Conservation (phyloP, 768 basidiomycete genomes). For the Suillus subluteus region DNA sequence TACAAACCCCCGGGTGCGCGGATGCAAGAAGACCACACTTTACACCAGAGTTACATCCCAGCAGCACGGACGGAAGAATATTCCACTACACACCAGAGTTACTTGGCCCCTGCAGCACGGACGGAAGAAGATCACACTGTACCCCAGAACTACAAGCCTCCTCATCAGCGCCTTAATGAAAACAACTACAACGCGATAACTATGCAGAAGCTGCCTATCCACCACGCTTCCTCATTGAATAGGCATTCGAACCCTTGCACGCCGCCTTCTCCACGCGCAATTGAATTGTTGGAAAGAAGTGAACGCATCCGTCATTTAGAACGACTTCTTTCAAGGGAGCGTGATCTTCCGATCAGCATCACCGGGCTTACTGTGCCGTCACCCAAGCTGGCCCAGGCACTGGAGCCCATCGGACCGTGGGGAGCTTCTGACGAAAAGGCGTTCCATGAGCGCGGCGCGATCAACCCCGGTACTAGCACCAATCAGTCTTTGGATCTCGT, state of each 20-base stretch:
- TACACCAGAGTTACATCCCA: not conserved
- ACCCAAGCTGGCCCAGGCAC: no score
- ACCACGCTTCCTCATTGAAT: not conserved
- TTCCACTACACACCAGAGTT: not conserved
- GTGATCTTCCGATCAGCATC: not conserved
- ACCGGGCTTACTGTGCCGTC: not conserved
- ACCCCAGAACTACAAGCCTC: not conserved
- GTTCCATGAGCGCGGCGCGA: constrained; percentile 1
- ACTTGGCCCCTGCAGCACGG: not conserved
- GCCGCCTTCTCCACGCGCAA: not conserved
- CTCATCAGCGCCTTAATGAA: constrained; percentile 1
- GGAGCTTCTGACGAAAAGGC: constrained; percentile 3
- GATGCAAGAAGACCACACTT: not conserved
- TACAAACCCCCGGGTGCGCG: not conserved
- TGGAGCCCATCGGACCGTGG: constrained; percentile 8
- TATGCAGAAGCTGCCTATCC: not conserved
- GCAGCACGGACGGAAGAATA: not conserved
- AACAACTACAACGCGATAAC: not conserved
- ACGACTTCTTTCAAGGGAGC: not conserved
- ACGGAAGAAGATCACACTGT: not conserved
- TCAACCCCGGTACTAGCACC: not conserved
- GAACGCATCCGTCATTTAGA: not conserved
- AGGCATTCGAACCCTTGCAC: not conserved
- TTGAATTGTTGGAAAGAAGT: not conserved
- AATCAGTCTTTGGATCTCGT: not conserved